Evolutionary conservation across 805 yeast genomes (phyloP).

Genomic region (Jamesozyma jinghongensis): DNA sequence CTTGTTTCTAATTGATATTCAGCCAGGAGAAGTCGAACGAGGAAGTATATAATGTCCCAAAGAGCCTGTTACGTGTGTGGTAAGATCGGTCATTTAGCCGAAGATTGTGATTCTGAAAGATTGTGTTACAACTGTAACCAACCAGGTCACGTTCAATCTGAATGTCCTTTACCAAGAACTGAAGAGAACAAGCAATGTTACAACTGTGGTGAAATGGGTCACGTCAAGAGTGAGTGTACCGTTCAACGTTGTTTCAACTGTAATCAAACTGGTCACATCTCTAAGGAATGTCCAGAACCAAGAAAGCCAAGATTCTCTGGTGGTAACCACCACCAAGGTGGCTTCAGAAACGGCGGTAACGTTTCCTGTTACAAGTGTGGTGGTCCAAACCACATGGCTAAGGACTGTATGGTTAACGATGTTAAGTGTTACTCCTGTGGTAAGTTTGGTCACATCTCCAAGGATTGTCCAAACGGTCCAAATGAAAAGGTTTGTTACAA

Average conservation of each 20-base stretch:
- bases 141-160: conserved; percentile 83
- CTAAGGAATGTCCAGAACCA: conserved; percentile 61
- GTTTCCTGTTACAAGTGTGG: conserved; percentile 80
- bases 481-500: conserved; percentile 42
- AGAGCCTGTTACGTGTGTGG: conserved; percentile 91
- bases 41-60: conserved; percentile 33
- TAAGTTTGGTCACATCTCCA: conserved; percentile 78
- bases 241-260: conserved; percentile 74
- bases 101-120: conserved; percentile 79
- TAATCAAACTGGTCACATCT: conserved; percentile 70
- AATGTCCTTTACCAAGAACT: conserved; percentile 83
- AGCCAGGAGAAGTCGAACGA: neutral
- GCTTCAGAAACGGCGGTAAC: conserved; percentile 17
- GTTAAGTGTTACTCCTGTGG: conserved; percentile 92
- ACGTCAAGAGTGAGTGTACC: conserved; percentile 76
- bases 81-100: conserved; percentile 84
- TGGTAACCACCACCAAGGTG: conserved; percentile 9
- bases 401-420: conserved; percentile 71
- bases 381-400: conserved; percentile 87
- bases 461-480: conserved; percentile 59
- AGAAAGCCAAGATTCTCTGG: conserved; percentile 19
- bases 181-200: conserved; percentile 81
- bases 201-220: conserved; percentile 88
- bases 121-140: conserved; percentile 88
- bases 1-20: too few species aligned